phyloP scores from a whole-genome alignment of 2,329 filamentous ascomycete genomes.

The Epichloe typhina region DNA sequence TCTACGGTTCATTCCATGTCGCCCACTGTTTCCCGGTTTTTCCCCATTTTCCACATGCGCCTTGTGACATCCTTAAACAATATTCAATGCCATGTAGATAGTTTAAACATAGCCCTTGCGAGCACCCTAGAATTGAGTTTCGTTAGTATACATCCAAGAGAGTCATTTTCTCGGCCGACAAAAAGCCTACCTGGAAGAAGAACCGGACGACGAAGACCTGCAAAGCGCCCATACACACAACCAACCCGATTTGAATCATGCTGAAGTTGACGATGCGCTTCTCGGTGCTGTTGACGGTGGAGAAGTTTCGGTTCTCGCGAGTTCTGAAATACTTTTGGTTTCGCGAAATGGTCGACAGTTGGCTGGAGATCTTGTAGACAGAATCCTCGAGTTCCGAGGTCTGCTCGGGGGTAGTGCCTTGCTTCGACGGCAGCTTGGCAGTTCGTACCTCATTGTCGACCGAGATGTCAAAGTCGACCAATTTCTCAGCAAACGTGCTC shows the following conservation, averaged over 20 bases:
- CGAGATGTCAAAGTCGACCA: constrained; percentile 94
- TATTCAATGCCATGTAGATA: constrained; percentile 1
- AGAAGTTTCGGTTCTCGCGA: constrained; percentile 96
- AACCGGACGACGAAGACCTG: constrained; percentile 97
- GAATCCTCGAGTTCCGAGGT: constrained; percentile 82
- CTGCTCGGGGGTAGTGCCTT: constrained; percentile 79
- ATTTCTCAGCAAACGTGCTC: constrained; percentile 95
- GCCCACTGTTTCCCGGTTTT: constrained; percentile 11
- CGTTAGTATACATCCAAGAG: constrained; percentile 5
- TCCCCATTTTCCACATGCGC: constrained; percentile 12
- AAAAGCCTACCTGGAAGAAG: constrained; percentile 72
- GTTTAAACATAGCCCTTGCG: constrained; percentile 56
- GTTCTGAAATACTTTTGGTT: constrained; percentile 99
- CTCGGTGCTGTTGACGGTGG: constrained; percentile 93
- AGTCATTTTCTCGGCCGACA: background rate
- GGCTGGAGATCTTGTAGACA: constrained; percentile 85
- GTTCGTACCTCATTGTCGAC: constrained; percentile 79
- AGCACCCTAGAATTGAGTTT: constrained; percentile 35
- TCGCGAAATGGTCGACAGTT: constrained; percentile 84
- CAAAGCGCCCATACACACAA: constrained; percentile 86
- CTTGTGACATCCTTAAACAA: constrained; percentile 17
- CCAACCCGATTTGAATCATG: constrained; percentile 80
- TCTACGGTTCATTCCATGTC: constrained; percentile 16
- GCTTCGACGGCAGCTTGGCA: constrained; percentile 70
- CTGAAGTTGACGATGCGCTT: constrained; percentile 94